Percentiles rank a stretch among this genome's conserved stretches.
Conservation (phyloP, 148 eudicot genomes). For the Silene conica region DNA sequence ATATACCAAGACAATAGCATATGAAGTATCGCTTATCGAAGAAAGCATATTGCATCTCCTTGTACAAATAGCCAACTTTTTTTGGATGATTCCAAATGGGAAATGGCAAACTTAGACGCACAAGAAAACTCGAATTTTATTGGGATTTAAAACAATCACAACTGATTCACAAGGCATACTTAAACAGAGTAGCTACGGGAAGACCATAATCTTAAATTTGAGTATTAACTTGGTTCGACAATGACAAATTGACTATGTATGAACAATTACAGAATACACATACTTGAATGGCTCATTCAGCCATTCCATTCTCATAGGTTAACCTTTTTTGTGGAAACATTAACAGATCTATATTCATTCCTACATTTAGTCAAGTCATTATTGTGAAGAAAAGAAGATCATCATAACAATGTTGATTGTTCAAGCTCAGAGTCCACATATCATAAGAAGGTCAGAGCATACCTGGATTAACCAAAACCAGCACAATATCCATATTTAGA, state of each 20-base stretch:
- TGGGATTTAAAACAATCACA: neutral
- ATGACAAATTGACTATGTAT: neutral
- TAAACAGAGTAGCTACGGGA: neutral
- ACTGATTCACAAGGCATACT: neutral
- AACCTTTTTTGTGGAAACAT: neutral
- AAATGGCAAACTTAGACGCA: no score
- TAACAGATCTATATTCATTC: neutral
- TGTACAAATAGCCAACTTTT: neutral
- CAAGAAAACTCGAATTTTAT: neutral
- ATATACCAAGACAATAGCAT: neutral
- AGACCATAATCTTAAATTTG: neutral
- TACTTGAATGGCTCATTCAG: neutral
- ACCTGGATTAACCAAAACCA: slow-evolving; percentile 40
- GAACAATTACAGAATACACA: neutral
- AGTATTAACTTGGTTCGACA: neutral
- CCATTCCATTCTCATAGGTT: neutral
- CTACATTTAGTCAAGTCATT: neutral
- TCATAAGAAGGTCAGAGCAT: slow-evolving; percentile 8
- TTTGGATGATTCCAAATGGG: no score
- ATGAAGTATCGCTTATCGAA: neutral
- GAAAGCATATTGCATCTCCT: neutral
- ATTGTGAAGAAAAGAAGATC: neutral
- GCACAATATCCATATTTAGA: slow-evolving; percentile 54
- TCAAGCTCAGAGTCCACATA: neutral
- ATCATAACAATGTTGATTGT: neutral